Conservation (phyloP, 2,329 filamentous ascomycete species). For the Neodidymelliopsis sp. region DNA sequence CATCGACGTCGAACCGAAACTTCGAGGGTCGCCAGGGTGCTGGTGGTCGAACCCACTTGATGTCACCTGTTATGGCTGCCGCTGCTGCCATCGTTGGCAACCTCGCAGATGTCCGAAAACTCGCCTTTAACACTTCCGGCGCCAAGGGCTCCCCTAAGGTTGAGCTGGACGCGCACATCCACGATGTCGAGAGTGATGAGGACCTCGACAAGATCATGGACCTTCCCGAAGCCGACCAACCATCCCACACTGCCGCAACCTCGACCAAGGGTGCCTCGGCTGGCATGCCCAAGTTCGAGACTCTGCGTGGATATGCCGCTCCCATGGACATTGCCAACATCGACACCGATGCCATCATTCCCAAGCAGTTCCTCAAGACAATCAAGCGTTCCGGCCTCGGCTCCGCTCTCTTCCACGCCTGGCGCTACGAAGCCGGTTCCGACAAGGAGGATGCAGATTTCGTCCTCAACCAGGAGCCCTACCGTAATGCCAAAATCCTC, state of each 20-base stretch:
- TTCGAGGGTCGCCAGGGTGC: constrained; percentile 97
- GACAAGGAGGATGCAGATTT: constrained; percentile 81
- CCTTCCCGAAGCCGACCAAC: constrained; percentile 64
- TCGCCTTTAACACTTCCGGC: constrained; percentile 61
- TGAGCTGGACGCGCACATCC: constrained; percentile 65
- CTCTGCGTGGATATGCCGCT: constrained; percentile 85
- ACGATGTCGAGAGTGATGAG: constrained; percentile 66
- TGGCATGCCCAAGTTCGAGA: constrained; percentile 84
- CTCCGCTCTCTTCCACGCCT: constrained; percentile 82
- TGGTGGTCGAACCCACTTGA: constrained; percentile 87
- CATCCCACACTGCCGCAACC: constrained; percentile 70
- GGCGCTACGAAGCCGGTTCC: constrained; percentile 72
- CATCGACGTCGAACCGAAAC: constrained; percentile 95
- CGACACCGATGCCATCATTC: constrained; percentile 99
- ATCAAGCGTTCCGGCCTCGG: constrained; percentile 97
- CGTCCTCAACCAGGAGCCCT: constrained; percentile 88
- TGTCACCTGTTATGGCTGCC: constrained; percentile 97
- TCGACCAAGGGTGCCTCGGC: constrained; percentile 57
- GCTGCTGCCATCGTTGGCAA: constrained; percentile 89
- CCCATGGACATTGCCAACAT: constrained; percentile 88
- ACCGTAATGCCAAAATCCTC: constrained; percentile 84
- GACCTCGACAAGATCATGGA: constrained; percentile 71
- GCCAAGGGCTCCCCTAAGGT: constrained; percentile 63
- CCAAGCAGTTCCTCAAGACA: constrained; percentile 98
- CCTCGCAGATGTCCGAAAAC: constrained; percentile 87